Evolutionary conservation across 1,284 basidiomycete genomes (phyloP), one percentile per base, ranked within the genome.

Genomic region (Ceratobasidium sp.): DNA sequence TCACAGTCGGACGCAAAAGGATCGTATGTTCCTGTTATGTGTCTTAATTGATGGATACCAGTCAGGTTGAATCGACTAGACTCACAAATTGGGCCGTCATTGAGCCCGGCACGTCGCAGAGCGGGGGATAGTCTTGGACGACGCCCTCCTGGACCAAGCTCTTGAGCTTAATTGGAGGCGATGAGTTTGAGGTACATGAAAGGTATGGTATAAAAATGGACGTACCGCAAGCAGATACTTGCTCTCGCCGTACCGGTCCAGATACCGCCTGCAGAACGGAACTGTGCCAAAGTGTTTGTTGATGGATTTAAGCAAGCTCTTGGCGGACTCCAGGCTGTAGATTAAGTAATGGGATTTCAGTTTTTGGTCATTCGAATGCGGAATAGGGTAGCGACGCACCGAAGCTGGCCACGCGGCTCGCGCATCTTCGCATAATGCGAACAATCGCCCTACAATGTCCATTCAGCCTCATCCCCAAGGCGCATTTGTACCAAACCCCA

Each of bases 21-120:
- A 98, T 96, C n/a, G 97, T 98, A 86, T 99, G 97, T 84, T 99
- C 96, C 92, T 94, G 33, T 33, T 33, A 33, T 33, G 33, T 33
- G 4, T 4, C 1, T 33, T 33, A 33, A 33, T 33, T 33, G 4
- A 33, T 4, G 33, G 4, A 33, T 33, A 33, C 33, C 33, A 33
- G 4, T 33, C 33, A 33, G 4, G 33, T 1, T 33, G 33, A 33
- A 33, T 33, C 4, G 4, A 33, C 33, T 66, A 28, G 20, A 89
- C 93, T 82, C 82, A 95, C 95, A 85, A 94, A 97, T 89, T 98
- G 97, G 3, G 97, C 97, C 0, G 97, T 98, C 95, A 97, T 97
- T 4, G 92, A 90, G 39, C 95, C 92, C 55, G 85, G 87, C 71
- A 90, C 88, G 83, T 99, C 97, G 80, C 91, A 92, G 23, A 99